phyloP scores from a whole-genome alignment of 1,284 basidiomycete species.

The Rhodotorula sp. region DNA sequence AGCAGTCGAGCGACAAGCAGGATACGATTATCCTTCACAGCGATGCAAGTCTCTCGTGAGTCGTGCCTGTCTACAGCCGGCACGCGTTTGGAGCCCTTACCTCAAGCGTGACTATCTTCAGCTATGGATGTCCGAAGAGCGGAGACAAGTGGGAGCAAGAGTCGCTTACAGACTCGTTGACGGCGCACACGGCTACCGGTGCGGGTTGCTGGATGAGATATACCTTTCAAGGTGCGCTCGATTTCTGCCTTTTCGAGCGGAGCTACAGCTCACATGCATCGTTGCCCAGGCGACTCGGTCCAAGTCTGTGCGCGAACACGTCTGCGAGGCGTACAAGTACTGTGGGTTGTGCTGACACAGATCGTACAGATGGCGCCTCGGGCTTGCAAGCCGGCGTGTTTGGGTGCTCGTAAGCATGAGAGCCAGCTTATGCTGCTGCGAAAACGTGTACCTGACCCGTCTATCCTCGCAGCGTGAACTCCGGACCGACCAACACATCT shows the following conservation, averaged over 20 bases:
- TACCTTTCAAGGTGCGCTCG: slow-evolving; percentile 10
- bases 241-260: not conserved
- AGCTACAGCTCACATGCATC: not conserved
- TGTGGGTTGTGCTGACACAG: not conserved
- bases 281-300: slow-evolving; percentile 10
- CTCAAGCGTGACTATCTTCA: not conserved
- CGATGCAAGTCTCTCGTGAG: not conserved
- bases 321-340: not conserved
- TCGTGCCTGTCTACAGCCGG: no score
- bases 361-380: slow-evolving; percentile 10
- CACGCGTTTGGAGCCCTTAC: no score
- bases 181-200: slow-evolving; percentile 15
- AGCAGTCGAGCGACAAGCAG: not conserved
- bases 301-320: slow-evolving; percentile 15
- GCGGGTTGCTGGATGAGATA: slow-evolving; percentile 15
- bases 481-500: not conserved
- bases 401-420: slow-evolving; percentile 17
- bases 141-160: slow-evolving; percentile 15
- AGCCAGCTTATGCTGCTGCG: not conserved
- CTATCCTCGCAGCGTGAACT: slow-evolving; percentile 3
- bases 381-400: slow-evolving; percentile 11
- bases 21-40: slow-evolving; percentile 4
- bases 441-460: not conserved
- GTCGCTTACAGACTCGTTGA: slow-evolving; percentile 9
- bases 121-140: slow-evolving; percentile 13